These are phyloP conservation scores for Candida takata DNA, from an alignment of 805 yeast genomes.

Conservation along the genomic window DNA sequence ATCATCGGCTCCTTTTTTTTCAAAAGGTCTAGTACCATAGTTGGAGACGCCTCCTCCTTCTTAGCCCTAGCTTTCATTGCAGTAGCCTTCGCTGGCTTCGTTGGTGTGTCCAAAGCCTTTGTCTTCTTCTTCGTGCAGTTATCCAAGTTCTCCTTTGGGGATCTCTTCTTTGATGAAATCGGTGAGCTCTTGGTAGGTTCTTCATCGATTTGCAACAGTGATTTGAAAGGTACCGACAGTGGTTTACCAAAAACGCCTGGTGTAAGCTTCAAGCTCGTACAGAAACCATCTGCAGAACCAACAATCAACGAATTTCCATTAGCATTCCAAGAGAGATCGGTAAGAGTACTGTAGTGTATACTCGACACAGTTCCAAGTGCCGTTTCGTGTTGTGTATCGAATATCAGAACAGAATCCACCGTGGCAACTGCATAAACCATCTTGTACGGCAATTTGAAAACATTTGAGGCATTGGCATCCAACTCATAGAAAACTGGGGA, in stretches of 20 bases:
- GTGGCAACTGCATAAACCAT: slow-evolving; percentile 92
- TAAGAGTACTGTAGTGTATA: slow-evolving; percentile 80
- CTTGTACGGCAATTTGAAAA: slow-evolving; percentile 62
- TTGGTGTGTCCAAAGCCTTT: slow-evolving; percentile 1
- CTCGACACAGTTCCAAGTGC: slow-evolving; percentile 75
- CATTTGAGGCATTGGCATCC: slow-evolving; percentile 17
- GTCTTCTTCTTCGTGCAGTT: background rate
- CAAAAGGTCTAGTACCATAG: slow-evolving; percentile 1
- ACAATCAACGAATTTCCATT: slow-evolving; percentile 68
- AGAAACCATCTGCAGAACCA: slow-evolving; percentile 90
- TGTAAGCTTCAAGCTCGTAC: slow-evolving; percentile 58
- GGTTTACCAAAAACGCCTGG: slow-evolving; percentile 48
- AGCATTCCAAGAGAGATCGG: slow-evolving; percentile 80
- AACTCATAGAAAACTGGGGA: slow-evolving; percentile 57
- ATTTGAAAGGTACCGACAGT: slow-evolving; percentile 23
- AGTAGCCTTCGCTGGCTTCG: background rate
- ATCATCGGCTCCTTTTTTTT: slow-evolving; percentile 1
- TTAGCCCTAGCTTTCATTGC: background rate
- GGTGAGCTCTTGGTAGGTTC: slow-evolving; percentile 7
- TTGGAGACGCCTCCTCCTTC: slow-evolving; percentile 1
- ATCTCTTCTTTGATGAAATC: slow-evolving; percentile 4
- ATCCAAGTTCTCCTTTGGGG: background rate
- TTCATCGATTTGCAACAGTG: slow-evolving; percentile 6
- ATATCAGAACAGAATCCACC: slow-evolving; percentile 72
- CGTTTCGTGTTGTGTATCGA: slow-evolving; percentile 63